phyloP scores from a whole-genome alignment of 2,329 filamentous ascomycete species.

The Talaromyces albobiverticillius region DNA sequence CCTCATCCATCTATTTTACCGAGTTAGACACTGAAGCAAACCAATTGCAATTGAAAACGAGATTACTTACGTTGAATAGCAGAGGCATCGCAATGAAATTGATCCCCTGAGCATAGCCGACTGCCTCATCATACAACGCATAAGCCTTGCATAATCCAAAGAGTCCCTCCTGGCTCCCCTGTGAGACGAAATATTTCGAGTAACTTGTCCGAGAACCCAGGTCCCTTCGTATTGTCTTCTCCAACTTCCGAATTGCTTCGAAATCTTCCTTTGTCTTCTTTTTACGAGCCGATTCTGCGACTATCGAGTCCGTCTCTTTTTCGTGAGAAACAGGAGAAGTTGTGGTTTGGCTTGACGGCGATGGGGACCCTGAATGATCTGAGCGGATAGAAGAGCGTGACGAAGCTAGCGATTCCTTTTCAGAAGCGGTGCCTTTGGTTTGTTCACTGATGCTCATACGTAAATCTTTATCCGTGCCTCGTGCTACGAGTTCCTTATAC shows the following conservation, averaged over 20 bases:
- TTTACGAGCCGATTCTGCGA: constrained; percentile 65
- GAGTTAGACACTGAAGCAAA: background rate
- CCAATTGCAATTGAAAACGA: background rate
- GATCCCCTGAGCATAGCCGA: constrained; percentile 98
- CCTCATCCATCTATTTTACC: constrained; percentile 75
- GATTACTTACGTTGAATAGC: constrained; percentile 74
- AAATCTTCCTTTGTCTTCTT: constrained; percentile 77
- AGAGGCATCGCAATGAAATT: constrained; percentile 97
- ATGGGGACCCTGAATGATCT: constrained; percentile 63
- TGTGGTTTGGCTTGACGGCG: constrained; percentile 54
- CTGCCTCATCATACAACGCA: constrained; percentile 87
- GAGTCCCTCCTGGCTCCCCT: constrained; percentile 86
- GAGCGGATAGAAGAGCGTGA: constrained; percentile 85
- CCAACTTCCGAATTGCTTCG: constrained; percentile 71
- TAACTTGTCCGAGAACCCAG: constrained; percentile 91
- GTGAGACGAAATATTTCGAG: constrained; percentile 89
- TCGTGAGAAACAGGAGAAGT: constrained; percentile 57
- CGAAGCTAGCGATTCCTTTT: constrained; percentile 66
- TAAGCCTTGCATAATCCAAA: constrained; percentile 98
- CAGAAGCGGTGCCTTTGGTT: constrained; percentile 52
- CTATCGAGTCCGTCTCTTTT: constrained; percentile 64
- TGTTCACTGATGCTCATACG: constrained; percentile 54
- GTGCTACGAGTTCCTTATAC: constrained; percentile 77
- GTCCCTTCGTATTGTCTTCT: constrained; percentile 88
- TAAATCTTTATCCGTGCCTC: constrained; percentile 78